Conservation (phyloP, 2,329 filamentous ascomycete genomes). For the Colletotrichum sp. region DNA sequence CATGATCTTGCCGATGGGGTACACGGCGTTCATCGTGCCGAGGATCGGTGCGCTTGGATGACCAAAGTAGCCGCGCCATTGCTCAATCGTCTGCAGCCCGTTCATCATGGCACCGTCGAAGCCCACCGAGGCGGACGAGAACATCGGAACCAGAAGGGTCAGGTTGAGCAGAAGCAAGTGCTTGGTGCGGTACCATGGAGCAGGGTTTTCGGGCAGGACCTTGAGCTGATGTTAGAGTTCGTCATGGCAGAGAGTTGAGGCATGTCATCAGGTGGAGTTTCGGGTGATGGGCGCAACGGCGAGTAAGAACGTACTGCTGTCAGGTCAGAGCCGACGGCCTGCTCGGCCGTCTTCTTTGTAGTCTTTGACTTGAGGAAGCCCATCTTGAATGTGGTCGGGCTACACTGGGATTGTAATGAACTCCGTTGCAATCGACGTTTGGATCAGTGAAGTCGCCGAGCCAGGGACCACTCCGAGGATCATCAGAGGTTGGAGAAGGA, state of each 20-base stretch:
- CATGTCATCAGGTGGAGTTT: neutral
- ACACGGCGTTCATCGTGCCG: constrained; percentile 19
- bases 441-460: constrained; percentile 5
- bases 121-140: constrained; percentile 46
- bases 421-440: neutral
- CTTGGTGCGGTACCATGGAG: constrained; percentile 44
- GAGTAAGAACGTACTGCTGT: neutral
- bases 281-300: neutral
- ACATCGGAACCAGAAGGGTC: constrained; percentile 45
- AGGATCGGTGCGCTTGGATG: neutral
- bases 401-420: neutral
- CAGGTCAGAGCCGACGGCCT: constrained; percentile 13
- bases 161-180: constrained; percentile 50
- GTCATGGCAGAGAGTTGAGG: neutral
- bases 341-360: neutral
- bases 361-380: constrained; percentile 1
- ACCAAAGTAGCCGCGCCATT: constrained; percentile 42
- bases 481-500: neutral
- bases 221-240: constrained; percentile 11
- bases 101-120: constrained; percentile 41
- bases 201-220: constrained; percentile 44
- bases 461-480: neutral
- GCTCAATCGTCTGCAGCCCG: constrained; percentile 39
- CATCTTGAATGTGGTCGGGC: constrained; percentile 2
- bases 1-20: constrained; percentile 18